These are phyloP conservation scores for Paramecium biaurelia DNA, from an alignment of 73 alveolate species.

Conservation along the genomic window DNA sequence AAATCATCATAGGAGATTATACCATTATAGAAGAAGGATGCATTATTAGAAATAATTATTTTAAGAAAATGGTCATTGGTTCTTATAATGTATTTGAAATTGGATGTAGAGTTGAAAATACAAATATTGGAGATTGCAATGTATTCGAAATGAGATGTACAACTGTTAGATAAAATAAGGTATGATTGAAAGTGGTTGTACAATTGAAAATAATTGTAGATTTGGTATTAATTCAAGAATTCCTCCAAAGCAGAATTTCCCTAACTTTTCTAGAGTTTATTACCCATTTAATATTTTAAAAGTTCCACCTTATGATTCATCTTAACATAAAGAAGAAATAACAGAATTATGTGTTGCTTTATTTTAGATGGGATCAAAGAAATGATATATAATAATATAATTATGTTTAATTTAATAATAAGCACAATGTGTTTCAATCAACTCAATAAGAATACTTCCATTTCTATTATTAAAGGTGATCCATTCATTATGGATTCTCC, in stretches of 20 bases:
- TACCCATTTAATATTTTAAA: conserved; percentile 10
- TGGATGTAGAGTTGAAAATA: neutral
- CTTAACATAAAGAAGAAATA: conserved; percentile 22
- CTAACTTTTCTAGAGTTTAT: neutral
- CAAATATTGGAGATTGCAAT: conserved; percentile 45
- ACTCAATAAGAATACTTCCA: neutral
- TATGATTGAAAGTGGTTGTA: neutral
- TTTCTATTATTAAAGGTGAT: neutral
- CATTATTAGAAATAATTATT: neutral
- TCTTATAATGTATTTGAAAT: conserved; percentile 24
- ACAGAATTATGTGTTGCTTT: neutral
- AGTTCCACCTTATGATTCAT: neutral
- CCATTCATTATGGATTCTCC: neutral
- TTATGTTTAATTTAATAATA: neutral
- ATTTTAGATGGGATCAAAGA: neutral
- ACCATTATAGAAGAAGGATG: conserved; percentile 30
- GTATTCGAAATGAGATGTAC: neutral
- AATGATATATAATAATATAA: too few species aligned
- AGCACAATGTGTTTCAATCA: neutral
- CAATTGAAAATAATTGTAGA: neutral
- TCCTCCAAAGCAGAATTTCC: neutral
- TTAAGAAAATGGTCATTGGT: conserved; percentile 5
- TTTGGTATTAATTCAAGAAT: neutral
- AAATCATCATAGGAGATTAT: neutral
- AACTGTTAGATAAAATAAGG: neutral